A percentile compares a stretch with the other conserved stretches of the same genome.
phyloP scores from a whole-genome alignment of 148 eudicot species.

The Rhododendron kiyosumense region DNA sequence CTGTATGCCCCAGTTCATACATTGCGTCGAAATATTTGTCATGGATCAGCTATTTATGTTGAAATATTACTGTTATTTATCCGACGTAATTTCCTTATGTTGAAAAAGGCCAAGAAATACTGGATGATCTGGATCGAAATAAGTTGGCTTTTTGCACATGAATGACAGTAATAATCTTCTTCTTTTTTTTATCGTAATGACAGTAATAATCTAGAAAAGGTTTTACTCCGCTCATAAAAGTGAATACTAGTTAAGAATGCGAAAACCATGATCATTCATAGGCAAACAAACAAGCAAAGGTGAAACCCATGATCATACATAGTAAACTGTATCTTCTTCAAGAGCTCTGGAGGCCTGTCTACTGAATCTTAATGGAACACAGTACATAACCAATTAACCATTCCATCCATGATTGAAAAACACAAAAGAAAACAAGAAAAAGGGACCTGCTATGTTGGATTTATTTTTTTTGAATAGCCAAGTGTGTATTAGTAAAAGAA shows the following conservation, averaged over 20 bases:
- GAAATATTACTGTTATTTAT: background rate
- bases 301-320: background rate
- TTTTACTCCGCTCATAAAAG: constrained; percentile 24
- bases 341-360: background rate
- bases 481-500: background rate
- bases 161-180: background rate
- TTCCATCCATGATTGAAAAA: background rate
- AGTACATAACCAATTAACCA: background rate
- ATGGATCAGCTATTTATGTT: background rate
- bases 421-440: background rate
- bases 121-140: constrained; percentile 5
- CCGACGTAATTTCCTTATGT: background rate
- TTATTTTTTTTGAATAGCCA: background rate
- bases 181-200: background rate
- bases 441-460: background rate
- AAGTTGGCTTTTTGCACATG: constrained; percentile 24
- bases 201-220: constrained; percentile 1
- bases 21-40: background rate
- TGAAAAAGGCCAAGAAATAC: background rate
- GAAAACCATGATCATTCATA: constrained; percentile 5
- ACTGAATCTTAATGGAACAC: background rate
- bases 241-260: constrained; percentile 13
- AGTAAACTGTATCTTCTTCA: background rate
- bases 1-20: background rate
- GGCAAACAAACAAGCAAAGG: background rate